Conservation (phyloP, 768 basidiomycete species). For the Kwoniella sp. region DNA sequence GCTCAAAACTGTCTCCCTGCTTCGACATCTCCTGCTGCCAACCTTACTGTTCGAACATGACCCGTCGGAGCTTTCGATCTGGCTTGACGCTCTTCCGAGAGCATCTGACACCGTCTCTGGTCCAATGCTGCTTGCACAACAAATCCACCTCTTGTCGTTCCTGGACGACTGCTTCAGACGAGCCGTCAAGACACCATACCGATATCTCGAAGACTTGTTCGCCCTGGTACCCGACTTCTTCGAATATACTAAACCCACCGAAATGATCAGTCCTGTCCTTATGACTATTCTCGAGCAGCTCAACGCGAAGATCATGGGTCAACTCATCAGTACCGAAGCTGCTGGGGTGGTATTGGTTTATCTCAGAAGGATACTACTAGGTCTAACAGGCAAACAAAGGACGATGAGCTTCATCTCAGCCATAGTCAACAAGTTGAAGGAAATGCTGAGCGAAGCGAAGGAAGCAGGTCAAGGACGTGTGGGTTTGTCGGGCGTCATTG, state of each 20-base stretch:
- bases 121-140: slow-evolving; percentile 39
- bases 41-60: slow-evolving; percentile 82
- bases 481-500: slow-evolving; percentile 32
- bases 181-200: slow-evolving; percentile 78
- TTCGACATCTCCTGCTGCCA: slow-evolving; percentile 67
- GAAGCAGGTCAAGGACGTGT: slow-evolving; percentile 35
- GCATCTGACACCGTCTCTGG: slow-evolving; percentile 54
- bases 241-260: slow-evolving; percentile 25
- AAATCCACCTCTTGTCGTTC: slow-evolving; percentile 65
- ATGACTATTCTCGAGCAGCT: slow-evolving; percentile 80
- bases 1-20: slow-evolving; percentile 61
- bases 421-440: slow-evolving; percentile 35
- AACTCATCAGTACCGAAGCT: slow-evolving; percentile 65
- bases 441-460: slow-evolving; percentile 28
- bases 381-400: slow-evolving; percentile 63
- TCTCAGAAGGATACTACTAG: slow-evolving; percentile 66
- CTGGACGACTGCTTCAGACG: slow-evolving; percentile 83
- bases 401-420: slow-evolving; percentile 49
- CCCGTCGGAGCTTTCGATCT: slow-evolving; percentile 68
- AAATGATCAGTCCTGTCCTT: slow-evolving; percentile 69
- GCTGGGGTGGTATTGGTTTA: slow-evolving; percentile 67
- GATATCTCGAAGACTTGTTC: slow-evolving; percentile 75
- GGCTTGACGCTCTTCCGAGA: slow-evolving; percentile 69
- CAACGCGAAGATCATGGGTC: slow-evolving; percentile 65
- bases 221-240: slow-evolving; percentile 50